phyloP scores from a whole-genome alignment of 2,329 filamentous ascomycete species.

The Diaporthe sp. region DNA sequence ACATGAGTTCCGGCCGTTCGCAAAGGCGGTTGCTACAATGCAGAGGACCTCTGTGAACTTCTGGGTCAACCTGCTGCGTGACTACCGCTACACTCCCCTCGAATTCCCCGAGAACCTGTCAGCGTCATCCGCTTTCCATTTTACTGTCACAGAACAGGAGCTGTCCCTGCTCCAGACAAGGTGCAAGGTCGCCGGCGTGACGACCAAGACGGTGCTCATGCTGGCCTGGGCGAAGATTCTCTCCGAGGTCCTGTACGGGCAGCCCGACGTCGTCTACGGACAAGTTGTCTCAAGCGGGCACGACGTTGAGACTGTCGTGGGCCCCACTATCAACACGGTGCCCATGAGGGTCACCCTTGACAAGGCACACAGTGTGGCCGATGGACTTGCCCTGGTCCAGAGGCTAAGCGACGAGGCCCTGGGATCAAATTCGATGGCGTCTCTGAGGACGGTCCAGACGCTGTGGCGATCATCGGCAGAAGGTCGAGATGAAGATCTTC shows the following conservation, averaged over 20 bases:
- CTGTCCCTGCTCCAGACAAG: conserved; percentile 38
- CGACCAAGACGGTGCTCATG: conserved; percentile 44
- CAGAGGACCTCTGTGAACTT: conserved; percentile 24
- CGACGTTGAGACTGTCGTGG: conserved; percentile 43
- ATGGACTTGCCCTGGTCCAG: conserved; percentile 40
- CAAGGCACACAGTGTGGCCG: conserved; percentile 24
- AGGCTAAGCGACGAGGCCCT: conserved; percentile 42
- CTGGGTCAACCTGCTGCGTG: conserved; percentile 22
- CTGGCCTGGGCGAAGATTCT: conserved; percentile 46
- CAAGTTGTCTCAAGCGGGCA: conserved; percentile 31
- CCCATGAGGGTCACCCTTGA: conserved; percentile 42
- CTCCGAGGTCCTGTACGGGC: conserved; percentile 44
- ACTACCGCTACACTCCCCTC: conserved; percentile 27
- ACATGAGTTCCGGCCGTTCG: conserved; percentile 30
- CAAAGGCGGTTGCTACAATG: conserved; percentile 25
- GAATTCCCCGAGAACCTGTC: conserved; percentile 12
- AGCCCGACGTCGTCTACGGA: conserved; percentile 45
- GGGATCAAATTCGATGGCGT: conserved; percentile 43
- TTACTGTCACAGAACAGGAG: conserved; percentile 20
- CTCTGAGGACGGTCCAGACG: conserved; percentile 44
- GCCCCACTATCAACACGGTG: conserved; percentile 46
- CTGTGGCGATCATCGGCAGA: conserved; percentile 44
- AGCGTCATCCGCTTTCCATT: conserved; percentile 41
- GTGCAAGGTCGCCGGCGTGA: conserved; percentile 41
- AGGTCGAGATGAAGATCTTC: conserved; percentile 7